Evolutionary conservation across 192 early-diverging fungal genomes (phyloP), one percentile per base, ranked within the genome.

Genomic region (Pilobolus umbonatus): DNA sequence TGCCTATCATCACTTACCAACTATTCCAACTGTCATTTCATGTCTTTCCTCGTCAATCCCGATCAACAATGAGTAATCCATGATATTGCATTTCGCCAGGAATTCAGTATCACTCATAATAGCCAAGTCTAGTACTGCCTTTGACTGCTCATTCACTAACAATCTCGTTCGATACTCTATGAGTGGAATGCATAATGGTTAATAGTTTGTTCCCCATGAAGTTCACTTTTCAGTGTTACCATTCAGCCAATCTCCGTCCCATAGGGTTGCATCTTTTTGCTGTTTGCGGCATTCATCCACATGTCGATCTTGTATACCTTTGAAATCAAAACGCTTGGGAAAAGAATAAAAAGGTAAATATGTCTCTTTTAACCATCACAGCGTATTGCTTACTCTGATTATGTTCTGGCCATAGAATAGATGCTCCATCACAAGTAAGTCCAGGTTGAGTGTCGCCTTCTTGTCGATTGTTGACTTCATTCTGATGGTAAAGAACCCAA

Each of bases 31-130:
- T 30, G 94, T 86, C 21, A 98, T 74, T 61, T 98, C 91, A 31
- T 90, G 82, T 19, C 71, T 81, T 26, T 85, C 78, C 29, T 85
- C 85, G 57, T 98, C 96, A 44, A 98, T 89, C 4, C 94, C 96
- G 15, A 98, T 89, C 4, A 98, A 74, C 39, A 98, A 71, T 17
- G 92, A 95, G 64, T 98, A 98, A 72, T 98, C 96, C 93, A 98
- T 96, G 28, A 97, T 92, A 67, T 96, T 93, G 55, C 90, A 81
- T 51, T 87, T 86, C 3, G 88, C 77, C 53, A 98, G 69, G 64
- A 98, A 98, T 35, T 92, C 76, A 9, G 94, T 94, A 66, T 98
- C 96, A 60, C 95, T 95, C 71, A 78, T 80, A 2, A 98, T 84
- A 3, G 93, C 88, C 11, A 81, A 78, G 31, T 81, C 78, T 24